Conservation (phyloP, 176 grass and related monocot species). For the Triticum aestivum region IWGSC_CS_RefSeq_v2.1 NC_057813.1:7688109-7688608, state of each 20-base stretch:
- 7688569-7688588: too few relatives aligned
- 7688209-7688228: neutral
- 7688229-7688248: neutral
- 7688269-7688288: neutral
- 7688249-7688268: neutral
- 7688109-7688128: too few relatives aligned
- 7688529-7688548: neutral
- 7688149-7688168: too few relatives aligned
- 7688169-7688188: neutral
- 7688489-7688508: conserved; percentile 13
- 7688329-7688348: conserved; percentile 12
- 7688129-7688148: too few relatives aligned
- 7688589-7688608: neutral
- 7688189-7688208: neutral
- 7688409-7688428: neutral
- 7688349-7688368: neutral
- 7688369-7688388: neutral
- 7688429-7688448: neutral
- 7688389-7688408: neutral
- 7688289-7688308: neutral
- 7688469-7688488: neutral
- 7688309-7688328: neutral
- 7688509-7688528: conserved; percentile 27
- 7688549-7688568: too few relatives aligned
- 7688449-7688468: too few relatives aligned